Percentiles rank a stretch among this genome's conserved stretches.
Conservation (phyloP, 2,329 filamentous ascomycete genomes). For the Aspergillus sp. region DNA sequence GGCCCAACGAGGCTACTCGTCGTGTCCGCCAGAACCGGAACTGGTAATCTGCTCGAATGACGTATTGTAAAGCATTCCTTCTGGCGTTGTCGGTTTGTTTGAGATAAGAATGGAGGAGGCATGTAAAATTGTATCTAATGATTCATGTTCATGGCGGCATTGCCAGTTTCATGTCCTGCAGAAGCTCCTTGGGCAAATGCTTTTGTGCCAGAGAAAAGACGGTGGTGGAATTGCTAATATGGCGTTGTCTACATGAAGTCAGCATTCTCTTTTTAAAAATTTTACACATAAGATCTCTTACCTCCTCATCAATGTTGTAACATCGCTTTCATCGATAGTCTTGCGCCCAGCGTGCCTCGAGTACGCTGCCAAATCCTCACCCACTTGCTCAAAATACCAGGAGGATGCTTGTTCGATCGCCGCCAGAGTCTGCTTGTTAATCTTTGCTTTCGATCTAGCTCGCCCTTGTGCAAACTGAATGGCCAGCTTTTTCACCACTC, state of each 20-base stretch:
- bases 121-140: constrained; percentile 3
- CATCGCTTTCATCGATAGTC: constrained; percentile 78
- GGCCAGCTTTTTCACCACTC: constrained; percentile 60
- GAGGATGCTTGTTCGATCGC: constrained; percentile 75
- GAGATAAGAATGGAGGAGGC: constrained; percentile 2
- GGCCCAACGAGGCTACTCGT: constrained; percentile 63
- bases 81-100: constrained; percentile 31
- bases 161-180: constrained; percentile 63
- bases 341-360: constrained; percentile 75
- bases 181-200: constrained; percentile 70
- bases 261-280: constrained; percentile 12
- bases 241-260: constrained; percentile 61
- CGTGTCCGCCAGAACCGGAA: constrained; percentile 70
- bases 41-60: constrained; percentile 48
- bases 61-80: constrained; percentile 12
- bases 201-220: constrained; percentile 79
- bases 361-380: constrained; percentile 72
- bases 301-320: constrained; percentile 76
- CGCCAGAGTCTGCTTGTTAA: constrained; percentile 65
- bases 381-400: constrained; percentile 85
- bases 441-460: constrained; percentile 58
- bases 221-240: constrained; percentile 63
- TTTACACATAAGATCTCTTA: constrained; percentile 40
- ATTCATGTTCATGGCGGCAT: constrained; percentile 27
- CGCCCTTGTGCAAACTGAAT: constrained; percentile 64